These are phyloP conservation scores for Aspergillus bertholletiae DNA, from an alignment of 495 filamentous ascomycete genomes.

Conservation along the genomic window DNA sequence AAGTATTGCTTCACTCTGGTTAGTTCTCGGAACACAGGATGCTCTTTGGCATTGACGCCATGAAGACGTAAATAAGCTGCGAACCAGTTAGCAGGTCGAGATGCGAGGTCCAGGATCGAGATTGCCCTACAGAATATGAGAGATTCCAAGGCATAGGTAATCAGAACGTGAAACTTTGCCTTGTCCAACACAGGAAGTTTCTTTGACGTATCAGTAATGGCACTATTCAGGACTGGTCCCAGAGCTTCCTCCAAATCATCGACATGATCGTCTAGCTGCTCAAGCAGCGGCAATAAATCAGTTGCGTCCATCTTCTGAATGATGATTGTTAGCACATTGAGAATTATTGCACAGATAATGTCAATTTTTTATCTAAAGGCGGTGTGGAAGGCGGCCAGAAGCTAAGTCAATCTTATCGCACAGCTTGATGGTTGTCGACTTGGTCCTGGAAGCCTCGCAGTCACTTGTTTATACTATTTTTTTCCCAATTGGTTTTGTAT, in stretches of 20 bases:
- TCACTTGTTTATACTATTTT: too few relatives aligned
- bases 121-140: constrained; percentile 72
- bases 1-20: constrained; percentile 85
- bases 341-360: constrained; percentile 8
- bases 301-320: constrained; percentile 35
- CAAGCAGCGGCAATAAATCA: constrained; percentile 52
- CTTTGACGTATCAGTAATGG: constrained; percentile 62
- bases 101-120: background rate
- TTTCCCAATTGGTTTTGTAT: background rate
- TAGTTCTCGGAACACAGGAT: constrained; percentile 81
- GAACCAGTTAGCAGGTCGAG: constrained; percentile 14
- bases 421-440: background rate
- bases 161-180: constrained; percentile 82
- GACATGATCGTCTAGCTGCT: constrained; percentile 69
- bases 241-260: constrained; percentile 74
- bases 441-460: background rate
- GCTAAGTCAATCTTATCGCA: background rate
- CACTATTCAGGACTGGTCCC: constrained; percentile 58
- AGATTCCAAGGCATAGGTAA: constrained; percentile 87
- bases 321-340: background rate
- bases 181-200: constrained; percentile 90
- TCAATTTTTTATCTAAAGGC: constrained; percentile 18
- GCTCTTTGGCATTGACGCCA: constrained; percentile 73
- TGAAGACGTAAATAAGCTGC: constrained; percentile 76
- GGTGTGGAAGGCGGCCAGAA: constrained; percentile 18